These are phyloP conservation scores for Suillus fuscotomentosus DNA, from an alignment of 768 basidiomycete genomes.

Conservation along the genomic window DNA sequence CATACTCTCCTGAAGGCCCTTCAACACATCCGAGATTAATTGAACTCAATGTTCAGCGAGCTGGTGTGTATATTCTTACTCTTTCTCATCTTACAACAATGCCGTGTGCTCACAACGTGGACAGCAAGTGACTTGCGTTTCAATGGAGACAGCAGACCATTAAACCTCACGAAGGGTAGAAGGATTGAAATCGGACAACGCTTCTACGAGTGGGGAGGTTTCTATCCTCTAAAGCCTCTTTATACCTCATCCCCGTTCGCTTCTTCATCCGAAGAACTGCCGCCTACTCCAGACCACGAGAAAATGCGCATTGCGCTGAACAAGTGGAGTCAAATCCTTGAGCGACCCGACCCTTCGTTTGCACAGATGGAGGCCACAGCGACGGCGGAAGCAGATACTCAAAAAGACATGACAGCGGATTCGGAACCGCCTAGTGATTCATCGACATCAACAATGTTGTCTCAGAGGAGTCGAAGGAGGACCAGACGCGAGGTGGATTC, in stretches of 20 bases:
- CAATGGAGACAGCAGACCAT: slow-evolving; percentile 21
- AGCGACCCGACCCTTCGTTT: slow-evolving; percentile 29
- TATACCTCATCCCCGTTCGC: slow-evolving; percentile 28
- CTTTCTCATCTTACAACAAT: neutral
- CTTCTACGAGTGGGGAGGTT: slow-evolving; percentile 33
- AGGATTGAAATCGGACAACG: slow-evolving; percentile 28
- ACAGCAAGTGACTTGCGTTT: slow-evolving; percentile 16
- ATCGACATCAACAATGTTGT: neutral
- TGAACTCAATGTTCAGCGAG: slow-evolving; percentile 19
- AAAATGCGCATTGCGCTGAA: slow-evolving; percentile 32
- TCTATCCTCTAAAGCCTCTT: slow-evolving; percentile 28
- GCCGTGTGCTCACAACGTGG: slow-evolving; percentile 10
- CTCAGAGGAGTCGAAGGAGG: slow-evolving; percentile 1
- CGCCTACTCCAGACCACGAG: slow-evolving; percentile 17
- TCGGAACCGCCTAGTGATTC: neutral
- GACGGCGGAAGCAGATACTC: neutral
- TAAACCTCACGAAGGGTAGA: slow-evolving; percentile 27
- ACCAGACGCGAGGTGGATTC: neutral
- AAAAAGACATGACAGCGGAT: neutral
- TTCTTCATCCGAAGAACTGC: slow-evolving; percentile 12
- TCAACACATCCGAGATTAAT: slow-evolving; percentile 5
- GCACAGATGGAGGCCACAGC: slow-evolving; percentile 24
- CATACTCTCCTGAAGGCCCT: slow-evolving; percentile 6
- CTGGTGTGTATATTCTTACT: slow-evolving; percentile 19
- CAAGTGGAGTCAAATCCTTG: slow-evolving; percentile 34